Percentiles rank a stretch among this genome's conserved stretches.
Evolutionary conservation across 139 green algal genomes (phyloP).

Genomic region (Micromonas commoda): DNA sequence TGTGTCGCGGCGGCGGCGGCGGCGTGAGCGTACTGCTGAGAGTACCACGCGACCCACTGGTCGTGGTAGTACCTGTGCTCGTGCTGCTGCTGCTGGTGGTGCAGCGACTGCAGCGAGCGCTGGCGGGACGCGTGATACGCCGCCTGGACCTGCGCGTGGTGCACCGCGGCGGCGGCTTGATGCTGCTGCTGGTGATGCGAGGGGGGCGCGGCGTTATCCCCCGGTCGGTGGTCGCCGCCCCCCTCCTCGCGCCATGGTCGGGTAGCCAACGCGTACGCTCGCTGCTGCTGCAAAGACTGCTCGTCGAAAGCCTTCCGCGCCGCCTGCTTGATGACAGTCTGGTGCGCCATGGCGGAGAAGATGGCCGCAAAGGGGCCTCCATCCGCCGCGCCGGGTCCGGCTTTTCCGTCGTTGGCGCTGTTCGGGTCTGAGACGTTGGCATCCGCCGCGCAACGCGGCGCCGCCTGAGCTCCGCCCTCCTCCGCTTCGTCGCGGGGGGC

Average conservation of each 20-base stretch:
- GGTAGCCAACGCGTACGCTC: background rate
- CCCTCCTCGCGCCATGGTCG: background rate
- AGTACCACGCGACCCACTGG: background rate
- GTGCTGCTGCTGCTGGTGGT: background rate
- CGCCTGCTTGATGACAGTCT: background rate
- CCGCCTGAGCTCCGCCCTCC: too few species aligned
- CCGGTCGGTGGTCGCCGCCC: background rate
- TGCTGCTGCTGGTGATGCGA: background rate
- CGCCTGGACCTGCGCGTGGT: too few species aligned
- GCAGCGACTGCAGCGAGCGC: too few species aligned
- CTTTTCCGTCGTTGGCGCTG: too few species aligned
- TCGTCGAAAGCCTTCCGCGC: background rate
- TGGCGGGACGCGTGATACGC: too few species aligned
- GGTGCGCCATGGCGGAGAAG: background rate
- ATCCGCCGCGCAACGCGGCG: too few species aligned
- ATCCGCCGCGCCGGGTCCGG: background rate
- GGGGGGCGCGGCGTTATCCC: background rate
- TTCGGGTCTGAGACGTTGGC: too few species aligned
- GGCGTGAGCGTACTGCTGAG: background rate
- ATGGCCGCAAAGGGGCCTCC: too few species aligned
- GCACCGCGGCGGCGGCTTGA: too few species aligned
- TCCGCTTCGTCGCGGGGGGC: too few species aligned
- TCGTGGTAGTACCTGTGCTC: background rate
- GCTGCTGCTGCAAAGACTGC: background rate
- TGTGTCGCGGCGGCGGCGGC: background rate